A percentile compares a stretch with the other conserved stretches of the same genome.
Evolutionary conservation across 2,329 filamentous ascomycete species (phyloP).

Genomic region (Arachnopeziza araneosa): DNA sequence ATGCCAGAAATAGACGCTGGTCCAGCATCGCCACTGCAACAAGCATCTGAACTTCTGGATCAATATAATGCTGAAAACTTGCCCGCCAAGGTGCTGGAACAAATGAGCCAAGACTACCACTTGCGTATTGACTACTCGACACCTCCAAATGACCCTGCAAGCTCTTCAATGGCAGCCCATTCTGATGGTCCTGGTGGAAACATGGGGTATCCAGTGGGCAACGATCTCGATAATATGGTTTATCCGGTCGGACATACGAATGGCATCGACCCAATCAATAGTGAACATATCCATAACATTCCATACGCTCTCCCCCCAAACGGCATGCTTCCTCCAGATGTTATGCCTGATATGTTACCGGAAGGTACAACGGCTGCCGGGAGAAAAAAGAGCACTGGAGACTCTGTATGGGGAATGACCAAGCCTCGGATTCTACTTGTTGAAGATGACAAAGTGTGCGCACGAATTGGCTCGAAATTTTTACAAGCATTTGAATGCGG

Average conservation of each 20-base stretch:
- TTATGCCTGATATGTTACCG: slow-evolving; percentile 40
- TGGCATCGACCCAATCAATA: slow-evolving; percentile 90
- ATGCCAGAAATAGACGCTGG: slow-evolving; percentile 44
- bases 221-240: slow-evolving; percentile 66
- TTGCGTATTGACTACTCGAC: slow-evolving; percentile 28
- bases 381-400: slow-evolving; percentile 32
- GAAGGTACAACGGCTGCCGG: slow-evolving; percentile 36
- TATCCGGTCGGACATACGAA: slow-evolving; percentile 89
- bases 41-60: slow-evolving; percentile 59
- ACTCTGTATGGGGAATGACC: slow-evolving; percentile 51
- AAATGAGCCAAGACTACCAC: slow-evolving; percentile 44
- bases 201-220: slow-evolving; percentile 38
- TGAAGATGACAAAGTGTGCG: slow-evolving; percentile 69
- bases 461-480: slow-evolving; percentile 63
- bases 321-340: slow-evolving; percentile 38
- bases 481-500: slow-evolving; percentile 59
- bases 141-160: slow-evolving; percentile 26
- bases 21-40: slow-evolving; percentile 61
- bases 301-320: slow-evolving; percentile 75
- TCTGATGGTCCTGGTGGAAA: slow-evolving; percentile 41
- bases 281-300: slow-evolving; percentile 91
- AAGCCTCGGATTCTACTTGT: slow-evolving; percentile 83
- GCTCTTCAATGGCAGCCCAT: slow-evolving; percentile 32
- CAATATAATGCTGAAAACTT: slow-evolving; percentile 62
- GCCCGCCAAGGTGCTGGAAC: slow-evolving; percentile 59